A percentile compares a stretch with the other conserved stretches of the same genome.
phyloP scores from a whole-genome alignment of 495 filamentous ascomycete species.

The Hypoxylon trugodes region DNA sequence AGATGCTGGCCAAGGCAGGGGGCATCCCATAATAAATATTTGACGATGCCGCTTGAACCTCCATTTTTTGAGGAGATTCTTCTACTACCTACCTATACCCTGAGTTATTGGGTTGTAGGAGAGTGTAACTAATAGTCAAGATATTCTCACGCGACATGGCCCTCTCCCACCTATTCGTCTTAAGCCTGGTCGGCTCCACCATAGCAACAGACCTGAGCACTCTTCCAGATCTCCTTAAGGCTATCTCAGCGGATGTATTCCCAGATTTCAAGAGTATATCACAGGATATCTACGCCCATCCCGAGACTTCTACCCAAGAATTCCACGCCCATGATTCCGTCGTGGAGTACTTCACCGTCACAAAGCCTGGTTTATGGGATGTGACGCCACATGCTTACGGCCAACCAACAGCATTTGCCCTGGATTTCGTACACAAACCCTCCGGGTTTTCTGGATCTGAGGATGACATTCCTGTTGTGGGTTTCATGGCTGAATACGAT shows the following conservation, averaged over 20 bases:
- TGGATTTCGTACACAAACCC: constrained; percentile 47
- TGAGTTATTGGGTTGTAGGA: no score
- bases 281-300: constrained; percentile 53
- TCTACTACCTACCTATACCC: neutral
- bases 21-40: no score
- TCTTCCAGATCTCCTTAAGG: constrained; percentile 27
- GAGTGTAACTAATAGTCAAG: no score
- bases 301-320: constrained; percentile 57
- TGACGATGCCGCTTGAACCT: no score
- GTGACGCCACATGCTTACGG: constrained; percentile 55
- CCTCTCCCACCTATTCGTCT: neutral
- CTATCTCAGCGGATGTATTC: constrained; percentile 34
- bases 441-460: constrained; percentile 46
- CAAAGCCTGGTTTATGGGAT: constrained; percentile 45
- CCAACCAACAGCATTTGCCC: constrained; percentile 52
- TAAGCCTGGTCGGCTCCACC: neutral
- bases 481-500: constrained; percentile 59
- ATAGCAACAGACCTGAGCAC: constrained; percentile 22
- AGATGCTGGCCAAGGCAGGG: no score
- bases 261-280: constrained; percentile 30
- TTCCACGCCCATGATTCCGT: constrained; percentile 57
- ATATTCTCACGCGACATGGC: constrained; percentile 3
- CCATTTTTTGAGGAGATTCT: no score
- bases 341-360: constrained; percentile 53
- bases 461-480: constrained; percentile 48